Percentiles rank a stretch among this genome's conserved stretches.
phyloP scores from a whole-genome alignment of 371 early-diverging fungal genomes.

The Phascolomyces articulosus region DNA sequence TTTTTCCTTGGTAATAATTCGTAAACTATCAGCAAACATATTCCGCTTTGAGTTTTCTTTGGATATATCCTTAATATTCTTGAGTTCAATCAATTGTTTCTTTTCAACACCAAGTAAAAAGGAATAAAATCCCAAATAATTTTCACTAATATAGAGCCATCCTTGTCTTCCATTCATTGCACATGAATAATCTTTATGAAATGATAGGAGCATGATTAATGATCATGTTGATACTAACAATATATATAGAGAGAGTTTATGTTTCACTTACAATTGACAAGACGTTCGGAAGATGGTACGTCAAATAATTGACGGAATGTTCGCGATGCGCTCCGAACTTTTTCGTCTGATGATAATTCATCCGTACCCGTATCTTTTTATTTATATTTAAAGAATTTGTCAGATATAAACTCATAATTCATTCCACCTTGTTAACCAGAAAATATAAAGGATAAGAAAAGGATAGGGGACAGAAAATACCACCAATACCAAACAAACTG shows the following conservation, averaged over 20 bases:
- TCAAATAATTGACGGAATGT: slow-evolving; percentile 91
- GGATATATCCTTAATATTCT: slow-evolving; percentile 84
- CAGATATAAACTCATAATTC: too few relatives aligned
- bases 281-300: slow-evolving; percentile 79
- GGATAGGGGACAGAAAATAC: neutral
- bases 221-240: too few relatives aligned
- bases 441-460: too few relatives aligned
- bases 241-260: neutral
- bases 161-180: slow-evolving; percentile 90
- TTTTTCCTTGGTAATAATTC: slow-evolving; percentile 77
- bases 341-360: slow-evolving; percentile 81
- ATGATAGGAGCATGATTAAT: too few relatives aligned
- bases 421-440: neutral
- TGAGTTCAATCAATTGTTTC: slow-evolving; percentile 86
- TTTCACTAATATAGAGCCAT: slow-evolving; percentile 95
- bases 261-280: slow-evolving; percentile 78
- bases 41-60: slow-evolving; percentile 90
- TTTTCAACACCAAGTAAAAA: slow-evolving; percentile 92
- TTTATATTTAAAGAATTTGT: neutral
- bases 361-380: slow-evolving; percentile 67
- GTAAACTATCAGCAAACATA: slow-evolving; percentile 85
- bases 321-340: slow-evolving; percentile 86
- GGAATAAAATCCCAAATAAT: slow-evolving; percentile 93
- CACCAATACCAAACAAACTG: too few relatives aligned
- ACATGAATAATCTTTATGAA: slow-evolving; percentile 84